A percentile compares a stretch with the other conserved stretches of the same genome.
Conservation (phyloP, 2,329 filamentous ascomycete genomes). For the Myriosclerotinia scirpicola region DNA sequence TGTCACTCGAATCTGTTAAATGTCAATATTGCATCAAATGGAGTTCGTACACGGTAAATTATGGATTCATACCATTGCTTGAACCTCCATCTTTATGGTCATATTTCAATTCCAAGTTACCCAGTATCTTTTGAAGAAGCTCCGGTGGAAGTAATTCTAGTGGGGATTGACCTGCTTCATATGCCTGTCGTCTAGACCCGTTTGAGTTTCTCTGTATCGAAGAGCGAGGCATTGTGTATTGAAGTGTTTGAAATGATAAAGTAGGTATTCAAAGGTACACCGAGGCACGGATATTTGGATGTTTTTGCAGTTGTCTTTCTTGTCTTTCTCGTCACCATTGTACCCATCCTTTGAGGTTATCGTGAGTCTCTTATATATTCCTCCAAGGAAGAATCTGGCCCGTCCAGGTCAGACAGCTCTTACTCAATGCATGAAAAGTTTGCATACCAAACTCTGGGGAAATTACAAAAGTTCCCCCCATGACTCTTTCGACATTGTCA, state of each 20-base stretch:
- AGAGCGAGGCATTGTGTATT: slow-evolving; percentile 2
- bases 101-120: slow-evolving; percentile 7
- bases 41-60: background rate
- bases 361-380: slow-evolving; percentile 17
- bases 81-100: slow-evolving; percentile 5
- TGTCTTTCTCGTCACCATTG: background rate
- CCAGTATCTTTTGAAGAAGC: slow-evolving; percentile 59
- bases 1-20: slow-evolving; percentile 1
- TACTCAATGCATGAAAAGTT: slow-evolving; percentile 13
- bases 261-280: background rate
- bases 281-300: background rate
- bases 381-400: background rate
- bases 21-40: background rate
- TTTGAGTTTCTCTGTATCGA: background rate
- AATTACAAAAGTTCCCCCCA: slow-evolving; percentile 19
- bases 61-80: slow-evolving; percentile 8
- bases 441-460: slow-evolving; percentile 16
- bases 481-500: slow-evolving; percentile 20
- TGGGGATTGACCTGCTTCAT: slow-evolving; percentile 43
- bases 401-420: background rate
- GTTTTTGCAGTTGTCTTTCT: background rate
- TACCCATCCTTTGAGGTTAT: background rate
- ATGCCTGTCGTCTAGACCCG: background rate
- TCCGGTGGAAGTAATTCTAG: slow-evolving; percentile 68
- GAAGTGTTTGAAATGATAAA: background rate